Conservation (phyloP, 1,284 basidiomycete genomes). For the Vanrija sp. region DNA sequence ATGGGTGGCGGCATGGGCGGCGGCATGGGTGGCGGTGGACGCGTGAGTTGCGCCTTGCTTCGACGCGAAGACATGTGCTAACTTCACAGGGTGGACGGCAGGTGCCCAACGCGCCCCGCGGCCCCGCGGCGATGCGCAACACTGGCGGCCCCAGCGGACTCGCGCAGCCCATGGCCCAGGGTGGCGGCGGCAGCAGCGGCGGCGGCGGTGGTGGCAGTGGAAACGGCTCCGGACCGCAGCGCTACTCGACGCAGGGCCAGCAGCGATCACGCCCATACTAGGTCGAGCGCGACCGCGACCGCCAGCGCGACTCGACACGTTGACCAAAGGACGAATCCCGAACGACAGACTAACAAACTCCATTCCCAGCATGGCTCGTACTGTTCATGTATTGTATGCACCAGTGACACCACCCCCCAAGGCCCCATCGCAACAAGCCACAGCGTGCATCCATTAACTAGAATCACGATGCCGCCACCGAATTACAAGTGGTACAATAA, state of each 20-base stretch:
- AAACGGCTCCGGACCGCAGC: conserved; percentile 63
- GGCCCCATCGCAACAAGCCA: too few relatives aligned
- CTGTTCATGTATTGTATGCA: too few relatives aligned
- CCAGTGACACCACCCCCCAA: too few relatives aligned
- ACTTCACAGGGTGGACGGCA: conserved; percentile 12
- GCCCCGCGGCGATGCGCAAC: conserved; percentile 50
- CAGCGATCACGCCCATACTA: conserved; percentile 46
- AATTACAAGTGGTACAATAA: too few relatives aligned
- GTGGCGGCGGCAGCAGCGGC: conserved; percentile 49
- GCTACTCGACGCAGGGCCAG: conserved; percentile 50
- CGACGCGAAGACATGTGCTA: background rate
- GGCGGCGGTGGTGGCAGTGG: conserved; percentile 50
- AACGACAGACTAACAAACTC: too few relatives aligned
- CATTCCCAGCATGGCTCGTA: too few relatives aligned
- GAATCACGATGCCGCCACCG: too few relatives aligned
- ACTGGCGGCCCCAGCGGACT: conserved; percentile 37
- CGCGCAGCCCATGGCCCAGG: conserved; percentile 50
- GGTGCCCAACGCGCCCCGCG: conserved; percentile 45
- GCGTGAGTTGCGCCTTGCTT: conserved; percentile 5
- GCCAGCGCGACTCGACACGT: too few relatives aligned
- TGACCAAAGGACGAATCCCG: too few relatives aligned
- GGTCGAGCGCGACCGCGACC: background rate
- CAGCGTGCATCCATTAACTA: too few relatives aligned
- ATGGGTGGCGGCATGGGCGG: conserved; percentile 53
- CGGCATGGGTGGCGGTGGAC: conserved; percentile 44